These are phyloP conservation scores for Aquilaria malaccensis DNA, from an alignment of 345 rosid genomes.

Conservation along the genomic window DNA sequence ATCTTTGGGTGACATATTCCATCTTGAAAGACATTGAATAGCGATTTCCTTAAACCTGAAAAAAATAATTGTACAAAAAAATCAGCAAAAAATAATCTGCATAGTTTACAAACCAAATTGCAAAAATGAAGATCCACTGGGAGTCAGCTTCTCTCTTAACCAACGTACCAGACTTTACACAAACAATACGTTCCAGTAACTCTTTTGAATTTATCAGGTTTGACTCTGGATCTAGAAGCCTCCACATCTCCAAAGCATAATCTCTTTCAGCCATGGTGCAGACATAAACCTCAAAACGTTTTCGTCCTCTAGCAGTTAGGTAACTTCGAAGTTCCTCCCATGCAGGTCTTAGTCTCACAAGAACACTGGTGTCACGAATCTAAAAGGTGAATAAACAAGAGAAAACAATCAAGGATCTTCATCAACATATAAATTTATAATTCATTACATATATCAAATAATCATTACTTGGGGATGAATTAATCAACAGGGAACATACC, in stretches of 20 bases:
- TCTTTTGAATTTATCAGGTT: constrained; percentile 74
- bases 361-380: constrained; percentile 98
- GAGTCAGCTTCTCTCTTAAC: neutral
- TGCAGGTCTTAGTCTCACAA: constrained; percentile 98
- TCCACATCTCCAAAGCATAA: constrained; percentile 99
- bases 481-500: constrained; percentile 37
- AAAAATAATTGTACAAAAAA: constrained; percentile 1
- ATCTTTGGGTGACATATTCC: constrained; percentile 95
- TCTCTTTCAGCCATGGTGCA: constrained; percentile 99
- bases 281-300: constrained; percentile 99
- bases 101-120: neutral
- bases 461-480: neutral
- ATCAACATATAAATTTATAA: too few relatives aligned
- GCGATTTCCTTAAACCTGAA: constrained; percentile 71
- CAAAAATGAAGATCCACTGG: neutral
- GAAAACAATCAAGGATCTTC: too few relatives aligned
- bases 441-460: neutral
- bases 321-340: constrained; percentile 96
- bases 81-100: neutral
- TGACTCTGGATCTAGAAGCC: constrained; percentile 99
- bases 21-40: constrained; percentile 82
- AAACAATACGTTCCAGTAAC: constrained; percentile 74
- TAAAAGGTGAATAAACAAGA: constrained; percentile 12
- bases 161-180: constrained; percentile 81
- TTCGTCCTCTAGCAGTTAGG: constrained; percentile 92